Evolutionary conservation across 768 basidiomycete genomes (phyloP), one percentile per base, ranked within the genome.

Genomic region (Kwoniella dendrophila): DNA sequence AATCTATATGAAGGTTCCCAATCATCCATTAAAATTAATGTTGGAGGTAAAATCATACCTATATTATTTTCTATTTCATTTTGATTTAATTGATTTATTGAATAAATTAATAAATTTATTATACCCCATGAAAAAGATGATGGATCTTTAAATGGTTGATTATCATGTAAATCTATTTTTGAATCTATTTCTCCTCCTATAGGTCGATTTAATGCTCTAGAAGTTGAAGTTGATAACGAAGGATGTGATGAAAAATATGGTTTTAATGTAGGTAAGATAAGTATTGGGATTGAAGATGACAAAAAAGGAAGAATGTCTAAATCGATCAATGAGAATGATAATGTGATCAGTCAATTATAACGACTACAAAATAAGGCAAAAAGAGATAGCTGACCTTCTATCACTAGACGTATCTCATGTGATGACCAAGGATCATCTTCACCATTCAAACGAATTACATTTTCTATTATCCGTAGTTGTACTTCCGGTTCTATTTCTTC

Each of bases 21-120:
- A 49, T 79, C 78, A 56, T 79, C 78, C 67, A 79, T 70, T 45
- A 79, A 40, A 33, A 70, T 67, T 26, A 79, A 40, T 1, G 73
- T 75, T 5, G 78, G 76, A 10, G 78, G 78, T n/a, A 79, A 52
- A 26, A 79, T 68, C 34, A 75, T 18, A 0, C 72, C 73, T 18
- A 79, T 75, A 14, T 67, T 58, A 44, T 53, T 38, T 38, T 72
- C 67, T 14, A 73, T 36, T 2, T 70, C 54, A 2, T 12, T n/a
- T 3, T 50, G 14, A 0, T 54, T 4, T 6, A 73, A 49, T 3
- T 64, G 60, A 4, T 27, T 11, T 10, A 55, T 55, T 22, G 62
- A 58, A 59, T 60, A 76, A 2, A 55, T 45, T 12, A 76, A 61
- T 34, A 72, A 43, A 51, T 72, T 72, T 53, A 67, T 52, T 30